These are phyloP conservation scores for Dunaliella primolecta DNA, from an alignment of 139 green algal genomes.

Conservation along the genomic window DNA sequence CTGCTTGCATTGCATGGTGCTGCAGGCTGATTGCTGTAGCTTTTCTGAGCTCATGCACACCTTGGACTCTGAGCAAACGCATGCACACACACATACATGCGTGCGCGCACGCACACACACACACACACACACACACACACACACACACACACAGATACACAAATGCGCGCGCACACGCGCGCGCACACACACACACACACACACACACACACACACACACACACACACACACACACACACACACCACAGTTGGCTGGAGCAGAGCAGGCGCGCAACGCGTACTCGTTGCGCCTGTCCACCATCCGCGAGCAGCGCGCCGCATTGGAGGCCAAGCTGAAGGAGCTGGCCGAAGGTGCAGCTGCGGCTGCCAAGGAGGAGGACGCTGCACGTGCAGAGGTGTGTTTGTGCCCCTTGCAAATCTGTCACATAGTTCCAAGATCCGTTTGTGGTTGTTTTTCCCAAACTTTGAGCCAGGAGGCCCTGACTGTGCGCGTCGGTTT, in stretches of 20 bases:
- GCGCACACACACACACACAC: not conserved
- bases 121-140: not conserved
- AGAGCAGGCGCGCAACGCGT: slow-evolving; percentile 10
- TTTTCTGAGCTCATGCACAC: too few relatives aligned
- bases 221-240: not conserved
- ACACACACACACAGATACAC: not conserved
- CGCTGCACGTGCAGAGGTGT: not conserved
- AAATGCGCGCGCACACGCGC: not conserved
- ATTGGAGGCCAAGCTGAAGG: not conserved
- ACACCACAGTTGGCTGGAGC: slow-evolving; percentile 31
- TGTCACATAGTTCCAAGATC: too few relatives aligned
- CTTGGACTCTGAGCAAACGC: not conserved
- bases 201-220: not conserved
- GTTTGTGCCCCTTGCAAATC: too few relatives aligned
- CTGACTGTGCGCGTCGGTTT: too few relatives aligned
- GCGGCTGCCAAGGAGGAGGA: not conserved
- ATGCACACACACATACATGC: not conserved
- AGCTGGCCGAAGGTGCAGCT: not conserved
- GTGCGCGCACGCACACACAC: not conserved
- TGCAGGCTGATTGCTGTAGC: too few relatives aligned
- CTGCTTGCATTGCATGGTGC: too few relatives aligned
- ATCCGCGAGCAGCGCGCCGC: not conserved
- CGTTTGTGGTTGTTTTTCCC: too few relatives aligned
- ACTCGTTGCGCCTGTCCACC: not conserved
- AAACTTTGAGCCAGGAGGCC: too few relatives aligned